Percentiles rank a stretch among this genome's conserved stretches.
Evolutionary conservation across 768 basidiomycete species (phyloP).

Genomic region (Tricholoma bakamatsutake): DNA sequence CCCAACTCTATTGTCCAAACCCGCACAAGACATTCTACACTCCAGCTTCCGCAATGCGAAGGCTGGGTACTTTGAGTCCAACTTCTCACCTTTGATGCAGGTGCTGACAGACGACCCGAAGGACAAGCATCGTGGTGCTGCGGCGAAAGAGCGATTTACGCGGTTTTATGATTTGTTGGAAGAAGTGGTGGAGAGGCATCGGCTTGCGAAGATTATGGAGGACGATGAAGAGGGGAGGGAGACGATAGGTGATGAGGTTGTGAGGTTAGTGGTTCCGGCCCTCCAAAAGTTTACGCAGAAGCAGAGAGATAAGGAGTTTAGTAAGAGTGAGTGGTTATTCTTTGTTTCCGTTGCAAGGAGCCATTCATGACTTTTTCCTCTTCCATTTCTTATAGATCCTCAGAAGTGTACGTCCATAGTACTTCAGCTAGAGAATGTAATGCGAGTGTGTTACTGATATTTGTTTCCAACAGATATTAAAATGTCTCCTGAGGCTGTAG

Average conservation of each 20-base stretch:
- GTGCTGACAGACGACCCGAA: slow-evolving; percentile 58
- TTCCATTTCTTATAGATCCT: slow-evolving; percentile 40
- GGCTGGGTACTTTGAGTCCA: slow-evolving; percentile 78
- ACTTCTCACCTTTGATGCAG: slow-evolving; percentile 76
- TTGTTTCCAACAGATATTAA: slow-evolving; percentile 61
- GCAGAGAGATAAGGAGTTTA: slow-evolving; percentile 76
- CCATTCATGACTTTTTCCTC: slow-evolving; percentile 2
- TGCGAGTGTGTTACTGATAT: slow-evolving; percentile 7
- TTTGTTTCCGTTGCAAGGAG: not conserved
- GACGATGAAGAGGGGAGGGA: slow-evolving; percentile 60
- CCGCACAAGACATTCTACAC: slow-evolving; percentile 56
- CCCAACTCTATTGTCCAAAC: slow-evolving; percentile 48
- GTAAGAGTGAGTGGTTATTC: slow-evolving; percentile 55
- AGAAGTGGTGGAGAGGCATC: slow-evolving; percentile 73
- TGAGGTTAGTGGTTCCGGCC: slow-evolving; percentile 70
- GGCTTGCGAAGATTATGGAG: slow-evolving; percentile 59
- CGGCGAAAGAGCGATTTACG: slow-evolving; percentile 78
- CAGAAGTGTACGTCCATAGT: slow-evolving; percentile 52
- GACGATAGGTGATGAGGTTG: slow-evolving; percentile 64
- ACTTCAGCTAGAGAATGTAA: not conserved
- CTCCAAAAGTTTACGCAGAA: slow-evolving; percentile 71
- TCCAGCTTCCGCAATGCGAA: slow-evolving; percentile 77
- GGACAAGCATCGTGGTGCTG: slow-evolving; percentile 49
- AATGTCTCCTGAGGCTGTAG: slow-evolving; percentile 67
- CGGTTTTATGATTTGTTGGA: slow-evolving; percentile 78